phyloP scores from a whole-genome alignment of 352 stramenopile species.

The Globisporangium splendens region DNA sequence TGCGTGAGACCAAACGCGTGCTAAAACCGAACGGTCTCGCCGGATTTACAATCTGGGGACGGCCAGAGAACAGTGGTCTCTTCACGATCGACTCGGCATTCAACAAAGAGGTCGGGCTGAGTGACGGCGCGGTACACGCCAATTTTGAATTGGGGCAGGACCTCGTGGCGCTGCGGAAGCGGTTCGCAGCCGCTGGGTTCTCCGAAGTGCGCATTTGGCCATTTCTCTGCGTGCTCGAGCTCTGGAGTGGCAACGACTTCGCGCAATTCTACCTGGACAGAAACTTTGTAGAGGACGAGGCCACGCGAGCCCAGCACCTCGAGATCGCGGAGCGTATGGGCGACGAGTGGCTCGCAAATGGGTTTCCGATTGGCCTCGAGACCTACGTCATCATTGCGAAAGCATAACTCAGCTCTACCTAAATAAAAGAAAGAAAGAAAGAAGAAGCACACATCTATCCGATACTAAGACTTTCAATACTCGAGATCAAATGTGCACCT shows the following conservation, averaged over 20 bases:
- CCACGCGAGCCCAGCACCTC: conserved; percentile 19
- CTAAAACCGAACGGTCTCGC: conserved; percentile 32
- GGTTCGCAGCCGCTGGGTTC: conserved; percentile 31
- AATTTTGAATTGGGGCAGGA: conserved; percentile 53
- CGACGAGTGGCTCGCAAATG: conserved; percentile 44
- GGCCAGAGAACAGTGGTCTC: conserved; percentile 33
- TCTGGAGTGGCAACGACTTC: conserved; percentile 43
- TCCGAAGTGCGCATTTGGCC: conserved; percentile 38
- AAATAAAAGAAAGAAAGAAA: too few species aligned
- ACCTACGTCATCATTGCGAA: conserved; percentile 48
- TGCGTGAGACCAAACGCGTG: conserved; percentile 42
- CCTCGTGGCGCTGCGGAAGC: conserved; percentile 27
- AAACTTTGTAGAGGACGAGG: conserved; percentile 26
- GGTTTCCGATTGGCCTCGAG: conserved; percentile 50
- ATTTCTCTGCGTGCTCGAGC: conserved; percentile 43
- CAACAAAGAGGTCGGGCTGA: conserved; percentile 28
- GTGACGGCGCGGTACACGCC: conserved; percentile 24
- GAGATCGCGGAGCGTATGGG: conserved; percentile 34
- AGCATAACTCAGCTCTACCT: too few species aligned
- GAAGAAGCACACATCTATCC: too few species aligned
- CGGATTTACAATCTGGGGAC: conserved; percentile 58
- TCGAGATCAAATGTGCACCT: too few species aligned
- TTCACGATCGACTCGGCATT: conserved; percentile 28
- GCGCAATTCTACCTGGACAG: conserved; percentile 31
- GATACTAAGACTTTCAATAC: too few species aligned